Evolutionary conservation across 345 rosid species (phyloP), one percentile per base, ranked within the genome.

Genomic region (Mercurialis annua): DNA sequence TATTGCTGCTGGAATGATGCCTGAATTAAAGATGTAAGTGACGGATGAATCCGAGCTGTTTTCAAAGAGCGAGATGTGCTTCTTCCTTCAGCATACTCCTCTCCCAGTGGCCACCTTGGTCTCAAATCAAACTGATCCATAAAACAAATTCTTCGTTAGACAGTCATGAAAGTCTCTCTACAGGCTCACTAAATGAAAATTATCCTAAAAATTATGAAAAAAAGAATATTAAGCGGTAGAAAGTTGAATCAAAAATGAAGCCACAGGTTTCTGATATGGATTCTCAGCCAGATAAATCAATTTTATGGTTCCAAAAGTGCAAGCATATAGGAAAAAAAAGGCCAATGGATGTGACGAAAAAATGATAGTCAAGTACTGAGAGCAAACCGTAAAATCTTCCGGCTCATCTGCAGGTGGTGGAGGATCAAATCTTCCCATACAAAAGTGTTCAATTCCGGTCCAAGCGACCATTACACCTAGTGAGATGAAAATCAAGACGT

Each of bases 381-480:
- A 67, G 75, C 78, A 61, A 73, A 93, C 96, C 96, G 80, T 58
- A 59, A 66, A 71, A 85, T 93, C 92, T 5, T 83, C 94, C 24
- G 92, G 90, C 43, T 88, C 96, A 15, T 65, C 68, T 46, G 82
- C 85, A 65, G 84, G 88, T n/a, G 97, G 98, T 44, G 97, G 86
- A 72, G 97, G 96, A 81, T 93, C 96, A 60, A 67, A 93, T 81
- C 98, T 87, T 81, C 98, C 98, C 73, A 74, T 77, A 62, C 84
- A 77, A 62, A 88, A 87, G 78, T 93, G 91, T 81, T 93, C 98
- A 1, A 93, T 86, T 59, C 98, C 98, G 53, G 98, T 90, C 98
- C 98, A 93, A 72, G 98, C 98, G 68, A 93, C 83, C 98, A 93
- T 93, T 62, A 85, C 97, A 54, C 98, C 98, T 93, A 59, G 1